Conservation (phyloP, 495 filamentous ascomycete genomes). For the Darksidea phi region DNA sequence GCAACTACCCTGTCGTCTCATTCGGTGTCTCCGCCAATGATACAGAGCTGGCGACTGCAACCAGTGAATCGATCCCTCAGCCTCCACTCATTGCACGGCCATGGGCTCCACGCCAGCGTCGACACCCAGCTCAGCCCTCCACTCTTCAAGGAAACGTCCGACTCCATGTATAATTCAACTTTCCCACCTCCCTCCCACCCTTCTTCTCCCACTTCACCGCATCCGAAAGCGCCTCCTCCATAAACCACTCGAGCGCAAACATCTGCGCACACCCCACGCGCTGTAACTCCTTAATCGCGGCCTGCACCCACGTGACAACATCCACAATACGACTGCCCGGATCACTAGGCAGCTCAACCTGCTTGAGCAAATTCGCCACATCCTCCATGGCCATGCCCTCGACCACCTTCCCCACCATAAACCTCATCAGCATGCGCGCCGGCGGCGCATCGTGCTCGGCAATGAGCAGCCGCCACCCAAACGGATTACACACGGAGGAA, state of each 20-base stretch:
- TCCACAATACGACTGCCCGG: background rate
- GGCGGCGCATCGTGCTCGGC: background rate
- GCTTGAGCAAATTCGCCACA: conserved; percentile 6
- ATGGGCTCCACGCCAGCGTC: background rate
- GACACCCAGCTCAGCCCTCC: background rate
- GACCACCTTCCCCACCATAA: conserved; percentile 26
- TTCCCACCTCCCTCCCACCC: conserved; percentile 1
- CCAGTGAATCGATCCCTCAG: background rate
- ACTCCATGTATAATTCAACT: conserved; percentile 29
- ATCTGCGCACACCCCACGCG: conserved; percentile 13
- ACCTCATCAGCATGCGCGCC: conserved; percentile 4
- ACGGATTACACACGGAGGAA: conserved; percentile 2
- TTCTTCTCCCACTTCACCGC: conserved; percentile 3
- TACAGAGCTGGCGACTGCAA: background rate
- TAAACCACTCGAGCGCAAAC: conserved; percentile 12
- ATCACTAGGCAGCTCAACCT: conserved; percentile 11
- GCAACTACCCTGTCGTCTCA: too few species aligned
- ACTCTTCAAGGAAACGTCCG: conserved; percentile 24
- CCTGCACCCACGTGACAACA: conserved; percentile 8
- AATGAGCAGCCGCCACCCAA: conserved; percentile 16
- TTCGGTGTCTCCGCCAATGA: too few species aligned
- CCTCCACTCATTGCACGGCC: background rate
- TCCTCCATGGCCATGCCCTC: background rate
- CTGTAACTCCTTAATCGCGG: conserved; percentile 14
- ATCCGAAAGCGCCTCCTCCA: conserved; percentile 9